phyloP scores from a whole-genome alignment of 2,329 filamentous ascomycete genomes.

The Dothistroma septosporum region DNA sequence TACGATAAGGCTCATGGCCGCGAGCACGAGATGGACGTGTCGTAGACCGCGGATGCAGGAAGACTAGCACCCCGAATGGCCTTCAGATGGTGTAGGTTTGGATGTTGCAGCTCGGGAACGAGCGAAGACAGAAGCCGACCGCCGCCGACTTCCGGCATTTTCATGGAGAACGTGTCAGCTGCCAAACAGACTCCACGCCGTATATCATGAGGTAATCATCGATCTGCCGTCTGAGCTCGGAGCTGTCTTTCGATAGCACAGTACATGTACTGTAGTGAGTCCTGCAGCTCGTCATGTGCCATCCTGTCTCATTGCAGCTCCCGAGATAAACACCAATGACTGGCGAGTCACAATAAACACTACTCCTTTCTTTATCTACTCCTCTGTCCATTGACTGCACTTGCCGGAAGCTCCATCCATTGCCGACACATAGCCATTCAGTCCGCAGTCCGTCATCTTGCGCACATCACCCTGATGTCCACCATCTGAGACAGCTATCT shows the following conservation, averaged over 20 bases:
- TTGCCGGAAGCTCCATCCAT: background rate
- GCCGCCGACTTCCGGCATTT: background rate
- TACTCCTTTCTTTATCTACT: background rate
- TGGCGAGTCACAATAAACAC: background rate
- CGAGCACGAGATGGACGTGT: background rate
- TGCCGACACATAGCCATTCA: background rate
- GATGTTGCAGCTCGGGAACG: background rate
- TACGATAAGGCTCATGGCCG: background rate
- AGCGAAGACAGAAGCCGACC: background rate
- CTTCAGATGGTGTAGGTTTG: background rate
- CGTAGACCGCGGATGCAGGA: background rate
- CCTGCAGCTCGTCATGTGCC: slow-evolving; percentile 4
- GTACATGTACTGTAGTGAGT: no score
- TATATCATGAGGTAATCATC: background rate
- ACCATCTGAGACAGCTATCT: background rate
- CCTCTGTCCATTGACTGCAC: background rate
- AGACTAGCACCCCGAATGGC: background rate
- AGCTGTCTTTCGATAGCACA: background rate
- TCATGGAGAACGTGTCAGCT: background rate
- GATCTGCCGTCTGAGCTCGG: background rate
- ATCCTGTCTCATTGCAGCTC: background rate
- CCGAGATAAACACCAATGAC: background rate
- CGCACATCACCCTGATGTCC: slow-evolving; percentile 7
- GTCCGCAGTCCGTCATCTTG: background rate
- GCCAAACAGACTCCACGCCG: background rate